Evolutionary conservation across 495 filamentous ascomycete genomes (phyloP).

Genomic region (Schizothecium vesticola): DNA sequence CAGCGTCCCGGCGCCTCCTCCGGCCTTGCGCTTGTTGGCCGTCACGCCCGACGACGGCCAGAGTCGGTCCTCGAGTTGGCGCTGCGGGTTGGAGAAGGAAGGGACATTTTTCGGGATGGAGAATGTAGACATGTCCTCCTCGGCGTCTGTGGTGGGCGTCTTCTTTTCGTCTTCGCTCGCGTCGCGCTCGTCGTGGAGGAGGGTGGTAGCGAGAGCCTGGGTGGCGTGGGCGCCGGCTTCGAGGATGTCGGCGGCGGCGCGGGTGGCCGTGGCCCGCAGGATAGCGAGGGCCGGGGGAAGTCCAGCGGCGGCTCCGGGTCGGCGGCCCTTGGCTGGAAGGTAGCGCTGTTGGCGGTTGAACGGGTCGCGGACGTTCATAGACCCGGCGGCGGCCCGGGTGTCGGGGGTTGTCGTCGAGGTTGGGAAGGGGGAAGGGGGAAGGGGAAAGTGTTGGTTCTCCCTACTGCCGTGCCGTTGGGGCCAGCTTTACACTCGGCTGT

Average conservation of each 20-base stretch:
- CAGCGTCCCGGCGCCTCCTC: slow-evolving; percentile 41
- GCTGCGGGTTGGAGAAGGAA: slow-evolving; percentile 63
- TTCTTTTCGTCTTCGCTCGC: slow-evolving; percentile 28
- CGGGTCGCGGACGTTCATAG: slow-evolving; percentile 50
- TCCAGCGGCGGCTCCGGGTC: slow-evolving; percentile 22
- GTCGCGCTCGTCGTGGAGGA: background rate
- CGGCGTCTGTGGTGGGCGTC: slow-evolving; percentile 9
- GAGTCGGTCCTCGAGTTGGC: slow-evolving; percentile 59
- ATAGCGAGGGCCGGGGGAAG: slow-evolving; percentile 35
- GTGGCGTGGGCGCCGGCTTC: slow-evolving; percentile 37
- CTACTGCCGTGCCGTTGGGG: background rate
- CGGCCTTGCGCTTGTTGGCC: slow-evolving; percentile 23
- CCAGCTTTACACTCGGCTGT: background rate
- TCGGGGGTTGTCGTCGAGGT: background rate
- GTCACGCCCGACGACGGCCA: slow-evolving; percentile 49
- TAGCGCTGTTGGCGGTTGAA: slow-evolving; percentile 41
- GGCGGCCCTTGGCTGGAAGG: background rate
- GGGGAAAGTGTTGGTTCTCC: background rate
- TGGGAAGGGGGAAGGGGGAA: background rate
- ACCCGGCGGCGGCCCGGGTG: background rate
- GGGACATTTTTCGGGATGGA: slow-evolving; percentile 62
- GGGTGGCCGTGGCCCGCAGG: slow-evolving; percentile 36
- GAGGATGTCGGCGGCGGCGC: slow-evolving; percentile 36
- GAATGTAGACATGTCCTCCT: slow-evolving; percentile 57
- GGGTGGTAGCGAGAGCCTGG: slow-evolving; percentile 33